These are phyloP conservation scores for Podospora pseudoanserina DNA, from an alignment of 495 filamentous ascomycete genomes.

Conservation along the genomic window DNA sequence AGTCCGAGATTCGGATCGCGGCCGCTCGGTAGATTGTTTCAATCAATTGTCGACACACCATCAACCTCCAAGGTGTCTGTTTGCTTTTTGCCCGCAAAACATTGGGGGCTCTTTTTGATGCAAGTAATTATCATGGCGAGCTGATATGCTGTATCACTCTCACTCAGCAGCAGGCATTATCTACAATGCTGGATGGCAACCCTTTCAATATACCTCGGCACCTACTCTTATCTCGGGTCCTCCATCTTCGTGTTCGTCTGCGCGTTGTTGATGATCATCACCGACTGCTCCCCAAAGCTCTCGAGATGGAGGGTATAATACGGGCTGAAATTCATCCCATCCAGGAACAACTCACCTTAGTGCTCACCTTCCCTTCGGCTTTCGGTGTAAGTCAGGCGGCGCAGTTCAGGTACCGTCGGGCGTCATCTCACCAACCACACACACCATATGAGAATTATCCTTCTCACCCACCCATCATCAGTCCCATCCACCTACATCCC, in stretches of 20 bases:
- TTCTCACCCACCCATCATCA: background rate
- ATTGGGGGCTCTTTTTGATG: background rate
- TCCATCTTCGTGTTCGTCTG: background rate
- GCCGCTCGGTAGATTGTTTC: background rate
- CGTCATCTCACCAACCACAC: background rate
- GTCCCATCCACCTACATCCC: background rate
- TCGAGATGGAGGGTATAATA: background rate
- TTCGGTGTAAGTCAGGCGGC: background rate
- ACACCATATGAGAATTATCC: background rate
- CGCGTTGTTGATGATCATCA: background rate
- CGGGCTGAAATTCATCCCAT: background rate
- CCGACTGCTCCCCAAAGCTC: background rate
- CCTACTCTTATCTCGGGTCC: background rate
- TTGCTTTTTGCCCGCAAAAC: background rate
- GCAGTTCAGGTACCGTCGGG: background rate
- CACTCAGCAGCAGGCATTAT: background rate
- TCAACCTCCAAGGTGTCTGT: background rate
- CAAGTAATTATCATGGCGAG: background rate
- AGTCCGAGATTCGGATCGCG: background rate
- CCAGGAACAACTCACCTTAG: background rate
- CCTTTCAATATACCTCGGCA: background rate
- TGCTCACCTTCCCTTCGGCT: background rate
- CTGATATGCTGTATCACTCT: background rate
- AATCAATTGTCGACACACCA: background rate
- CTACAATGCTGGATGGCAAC: background rate